A percentile compares a stretch with the other conserved stretches of the same genome.
phyloP scores from a whole-genome alignment of 2,329 filamentous ascomycete genomes.

The Pleurostoma richardsiae region DNA sequence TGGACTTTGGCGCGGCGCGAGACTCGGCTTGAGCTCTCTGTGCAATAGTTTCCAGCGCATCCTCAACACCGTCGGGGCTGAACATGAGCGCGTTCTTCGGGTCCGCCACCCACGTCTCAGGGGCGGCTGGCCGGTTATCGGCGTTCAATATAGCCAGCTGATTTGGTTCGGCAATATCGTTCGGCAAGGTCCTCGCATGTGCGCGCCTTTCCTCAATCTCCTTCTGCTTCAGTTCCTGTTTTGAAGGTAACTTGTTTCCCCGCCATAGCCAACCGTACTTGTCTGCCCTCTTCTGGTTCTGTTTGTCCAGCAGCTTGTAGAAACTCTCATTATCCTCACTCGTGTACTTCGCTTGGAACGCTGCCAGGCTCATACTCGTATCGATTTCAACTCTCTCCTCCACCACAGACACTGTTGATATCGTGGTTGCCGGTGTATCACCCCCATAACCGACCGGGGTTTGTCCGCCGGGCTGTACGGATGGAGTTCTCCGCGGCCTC shows the following conservation, averaged over 20 bases:
- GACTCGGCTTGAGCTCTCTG: conserved; percentile 67
- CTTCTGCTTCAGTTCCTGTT: conserved; percentile 67
- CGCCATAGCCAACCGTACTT: conserved; percentile 88
- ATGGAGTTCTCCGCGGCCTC: conserved; percentile 18
- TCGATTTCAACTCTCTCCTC: conserved; percentile 51
- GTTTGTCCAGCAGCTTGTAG: conserved; percentile 83
- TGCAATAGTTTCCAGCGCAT: conserved; percentile 54
- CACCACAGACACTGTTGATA: conserved; percentile 18
- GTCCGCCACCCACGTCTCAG: conserved; percentile 69
- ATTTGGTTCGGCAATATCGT: conserved; percentile 54
- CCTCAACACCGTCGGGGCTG: conserved; percentile 59
- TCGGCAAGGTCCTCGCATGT: conserved; percentile 37
- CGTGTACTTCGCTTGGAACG: conserved; percentile 90
- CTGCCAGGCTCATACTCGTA: conserved; percentile 72
- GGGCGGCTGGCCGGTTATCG: conserved; percentile 68
- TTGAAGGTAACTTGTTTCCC: conserved; percentile 81
- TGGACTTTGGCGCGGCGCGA: conserved; percentile 68
- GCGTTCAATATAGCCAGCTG: conserved; percentile 60
- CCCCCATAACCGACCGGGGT: conserved; percentile 66
- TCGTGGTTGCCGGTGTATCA: conserved; percentile 66
- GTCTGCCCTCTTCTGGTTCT: conserved; percentile 78
- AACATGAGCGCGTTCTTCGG: conserved; percentile 91
- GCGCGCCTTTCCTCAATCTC: conserved; percentile 51
- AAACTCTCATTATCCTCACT: conserved; percentile 98
- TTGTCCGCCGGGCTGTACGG: conserved; percentile 26